Percentiles rank a stretch among this genome's conserved stretches.
Conservation (phyloP, 106 monocot genomes). For the Iris macrosiphon region DNA sequence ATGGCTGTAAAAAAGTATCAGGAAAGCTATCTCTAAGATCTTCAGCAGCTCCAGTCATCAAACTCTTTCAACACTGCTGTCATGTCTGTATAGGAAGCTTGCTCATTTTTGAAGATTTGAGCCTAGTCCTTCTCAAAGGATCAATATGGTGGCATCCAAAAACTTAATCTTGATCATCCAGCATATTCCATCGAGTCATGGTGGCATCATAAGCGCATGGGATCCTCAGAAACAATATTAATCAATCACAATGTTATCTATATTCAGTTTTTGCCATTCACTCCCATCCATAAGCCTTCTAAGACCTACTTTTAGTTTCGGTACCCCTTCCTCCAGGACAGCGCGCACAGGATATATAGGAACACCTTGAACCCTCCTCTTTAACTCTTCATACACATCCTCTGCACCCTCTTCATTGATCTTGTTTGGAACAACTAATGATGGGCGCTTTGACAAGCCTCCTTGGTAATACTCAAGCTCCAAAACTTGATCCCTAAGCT, state of each 20-base stretch:
- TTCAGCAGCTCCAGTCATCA: no score
- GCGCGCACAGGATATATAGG: slow-evolving; percentile 74
- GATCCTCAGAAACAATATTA: slow-evolving; percentile 14
- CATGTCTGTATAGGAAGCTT: no score
- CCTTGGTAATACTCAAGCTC: slow-evolving; percentile 76
- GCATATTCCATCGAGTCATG: no score
- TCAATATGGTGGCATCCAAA: no score
- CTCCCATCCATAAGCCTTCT: slow-evolving; percentile 52
- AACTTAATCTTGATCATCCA: no score
- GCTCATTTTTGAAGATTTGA: no score
- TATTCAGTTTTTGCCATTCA: slow-evolving; percentile 24
- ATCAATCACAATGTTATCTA: slow-evolving; percentile 39
- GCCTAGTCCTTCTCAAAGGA: no score
- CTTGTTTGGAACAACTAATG: slow-evolving; percentile 85
- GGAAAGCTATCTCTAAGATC: no score
- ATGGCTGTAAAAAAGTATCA: no score
- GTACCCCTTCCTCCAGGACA: slow-evolving; percentile 74
- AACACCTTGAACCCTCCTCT: slow-evolving; percentile 63
- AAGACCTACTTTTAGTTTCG: slow-evolving; percentile 70
- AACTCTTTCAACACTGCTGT: no score
- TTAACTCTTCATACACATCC: slow-evolving; percentile 54
- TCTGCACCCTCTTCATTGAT: slow-evolving; percentile 81
- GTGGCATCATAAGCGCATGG: no score
- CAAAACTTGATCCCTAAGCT: slow-evolving; percentile 61
- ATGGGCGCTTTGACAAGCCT: slow-evolving; percentile 61